A percentile compares a stretch with the other conserved stretches of the same genome.
Evolutionary conservation across 192 early-diverging fungal genomes (phyloP).

Genomic region (Podila horticola): DNA sequence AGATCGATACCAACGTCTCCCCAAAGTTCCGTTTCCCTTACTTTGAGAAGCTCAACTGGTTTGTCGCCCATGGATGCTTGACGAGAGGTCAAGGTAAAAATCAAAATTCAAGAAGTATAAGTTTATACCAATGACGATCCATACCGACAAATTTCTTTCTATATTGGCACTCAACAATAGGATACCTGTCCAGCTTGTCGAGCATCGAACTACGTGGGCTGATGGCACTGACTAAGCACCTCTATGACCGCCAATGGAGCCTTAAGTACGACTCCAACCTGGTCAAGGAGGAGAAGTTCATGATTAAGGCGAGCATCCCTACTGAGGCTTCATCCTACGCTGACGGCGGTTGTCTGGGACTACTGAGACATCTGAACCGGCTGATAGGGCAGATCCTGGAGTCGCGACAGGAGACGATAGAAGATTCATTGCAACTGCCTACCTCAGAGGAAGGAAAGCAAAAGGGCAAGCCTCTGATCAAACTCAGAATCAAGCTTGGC

Average conservation of each 20-base stretch:
- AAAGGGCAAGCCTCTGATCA: constrained; percentile 25
- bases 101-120: neutral
- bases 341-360: constrained; percentile 6
- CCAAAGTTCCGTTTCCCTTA: constrained; percentile 87
- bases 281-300: constrained; percentile 28
- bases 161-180: neutral
- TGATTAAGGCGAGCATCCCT: constrained; percentile 36
- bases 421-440: neutral
- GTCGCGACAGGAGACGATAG: neutral
- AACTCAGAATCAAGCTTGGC: constrained; percentile 31
- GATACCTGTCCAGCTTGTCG: constrained; percentile 21
- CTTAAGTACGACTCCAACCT: constrained; percentile 13
- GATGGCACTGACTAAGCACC: constrained; percentile 22
- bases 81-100: constrained; percentile 60
- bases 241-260: constrained; percentile 24
- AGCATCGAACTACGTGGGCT: constrained; percentile 17
- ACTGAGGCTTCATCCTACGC: neutral
- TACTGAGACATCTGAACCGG: constrained; percentile 18
- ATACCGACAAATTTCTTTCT: neutral
- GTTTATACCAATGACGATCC: neutral
- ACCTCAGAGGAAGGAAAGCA: constrained; percentile 5
- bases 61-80: constrained; percentile 72
- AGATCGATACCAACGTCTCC: constrained; percentile 82
- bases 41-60: constrained; percentile 88
- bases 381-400: constrained; percentile 2